These are phyloP conservation scores for Magnolia sinica DNA, from an alignment of 164 flowering plant species.

Conservation along the genomic window DNA sequence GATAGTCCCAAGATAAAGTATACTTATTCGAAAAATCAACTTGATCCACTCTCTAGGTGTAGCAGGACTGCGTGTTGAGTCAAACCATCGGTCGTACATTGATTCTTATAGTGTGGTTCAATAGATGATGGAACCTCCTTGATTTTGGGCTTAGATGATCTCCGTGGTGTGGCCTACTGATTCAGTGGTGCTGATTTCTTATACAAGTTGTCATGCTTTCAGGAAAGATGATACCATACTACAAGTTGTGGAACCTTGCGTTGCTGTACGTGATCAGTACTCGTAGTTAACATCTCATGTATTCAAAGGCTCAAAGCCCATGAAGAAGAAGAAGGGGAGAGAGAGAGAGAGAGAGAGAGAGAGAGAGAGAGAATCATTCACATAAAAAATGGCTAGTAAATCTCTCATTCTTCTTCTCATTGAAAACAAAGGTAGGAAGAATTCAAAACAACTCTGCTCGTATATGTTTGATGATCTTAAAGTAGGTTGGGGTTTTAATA, in stretches of 20 bases:
- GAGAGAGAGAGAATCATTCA: neutral
- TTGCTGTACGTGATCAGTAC: neutral
- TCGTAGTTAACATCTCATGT: neutral
- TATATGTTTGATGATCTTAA: slow-evolving; percentile 1
- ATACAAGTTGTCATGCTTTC: neutral
- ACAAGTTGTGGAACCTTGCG: neutral
- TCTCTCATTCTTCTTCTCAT: neutral
- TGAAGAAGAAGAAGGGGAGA: neutral
- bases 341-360: neutral
- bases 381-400: neutral
- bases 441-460: neutral
- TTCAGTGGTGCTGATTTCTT: neutral
- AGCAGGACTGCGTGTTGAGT: no score
- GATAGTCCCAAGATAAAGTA: no score
- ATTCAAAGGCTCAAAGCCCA: neutral
- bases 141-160: no score
- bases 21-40: no score
- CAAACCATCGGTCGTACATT: no score
- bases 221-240: neutral
- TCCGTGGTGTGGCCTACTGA: neutral
- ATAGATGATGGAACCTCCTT: no score
- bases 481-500: neutral
- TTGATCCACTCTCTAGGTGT: no score
- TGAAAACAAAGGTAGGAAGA: neutral
- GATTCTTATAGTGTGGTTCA: no score